These are phyloP conservation scores for Saturnispora sanitii DNA, from an alignment of 805 yeast species.

Conservation along the genomic window DNA sequence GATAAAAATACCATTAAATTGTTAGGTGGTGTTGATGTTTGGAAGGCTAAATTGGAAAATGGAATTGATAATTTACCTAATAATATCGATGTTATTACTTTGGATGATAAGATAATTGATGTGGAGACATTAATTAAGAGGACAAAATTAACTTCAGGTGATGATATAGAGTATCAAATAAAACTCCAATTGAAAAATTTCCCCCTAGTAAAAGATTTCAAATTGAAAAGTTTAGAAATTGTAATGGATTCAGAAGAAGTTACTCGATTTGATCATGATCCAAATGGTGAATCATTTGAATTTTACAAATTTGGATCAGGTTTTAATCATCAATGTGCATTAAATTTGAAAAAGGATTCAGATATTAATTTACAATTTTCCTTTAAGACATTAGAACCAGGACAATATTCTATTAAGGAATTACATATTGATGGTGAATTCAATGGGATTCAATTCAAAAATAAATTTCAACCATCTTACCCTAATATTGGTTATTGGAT, in stretches of 20 bases:
- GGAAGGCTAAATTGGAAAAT: not conserved
- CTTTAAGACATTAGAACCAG: slow-evolving; percentile 18
- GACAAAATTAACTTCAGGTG: slow-evolving; percentile 7
- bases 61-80: slow-evolving; percentile 4
- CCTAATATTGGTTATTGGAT: not conserved
- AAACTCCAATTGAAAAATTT: slow-evolving; percentile 23
- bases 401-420: slow-evolving; percentile 17
- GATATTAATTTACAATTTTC: slow-evolving; percentile 18
- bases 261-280: slow-evolving; percentile 2
- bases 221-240: slow-evolving; percentile 13
- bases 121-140: not conserved
- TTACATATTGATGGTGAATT: slow-evolving; percentile 14
- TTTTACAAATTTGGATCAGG: too few relatives aligned
- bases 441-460: not conserved
- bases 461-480: too few relatives aligned
- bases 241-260: not conserved
- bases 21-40: not conserved
- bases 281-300: too few relatives aligned
- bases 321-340: not conserved
- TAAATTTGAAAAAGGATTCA: slow-evolving; percentile 13
- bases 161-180: slow-evolving; percentile 24
- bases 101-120: not conserved
- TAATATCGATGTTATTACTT: slow-evolving; percentile 1
- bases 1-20: not conserved
- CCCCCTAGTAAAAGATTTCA: slow-evolving; percentile 12